Evolutionary conservation across 257 asterid species (phyloP), one percentile per base, ranked within the genome.

Genomic region (Petrea volubilis): DNA sequence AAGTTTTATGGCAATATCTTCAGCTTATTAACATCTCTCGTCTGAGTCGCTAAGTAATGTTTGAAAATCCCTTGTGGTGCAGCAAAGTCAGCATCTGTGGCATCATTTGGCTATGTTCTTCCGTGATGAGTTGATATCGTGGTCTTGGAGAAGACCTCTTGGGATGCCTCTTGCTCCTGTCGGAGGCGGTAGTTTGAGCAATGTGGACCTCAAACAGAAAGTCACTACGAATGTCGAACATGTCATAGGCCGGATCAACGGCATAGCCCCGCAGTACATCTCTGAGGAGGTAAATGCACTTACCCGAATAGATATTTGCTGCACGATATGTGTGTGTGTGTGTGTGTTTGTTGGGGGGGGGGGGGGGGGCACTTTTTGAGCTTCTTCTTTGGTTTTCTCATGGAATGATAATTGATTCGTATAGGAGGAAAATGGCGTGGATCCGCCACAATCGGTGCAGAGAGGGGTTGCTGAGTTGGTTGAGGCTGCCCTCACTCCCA

Each of bases 131-230:
- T 71, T 95, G 78, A 81, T 95, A 60, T 95, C 99, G 28, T 95
- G 99, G 99, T 92, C 98, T 49, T 95, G 97, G 98, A 90, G 98
- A 82, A 85, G 93, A 83, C 96, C 98, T 40, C 88, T 86, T 7
- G 98, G 97, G 66, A 86, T 88, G 90, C 93, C 92, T 18, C 76
- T 83, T 49, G 88, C 84, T 51, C 88, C 96, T 44, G 85, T 83
- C 47, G 95, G 88, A 38, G 91, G 91, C 6, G 88, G 94, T 64
- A 82, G 82, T 79, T 72, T 95, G 88, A 95, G 81, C 68, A 84
- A 92, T n/a, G 84, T 67, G 18, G 99, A 92, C 79, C 90, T 95
- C 76, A 95, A 87, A 79, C 95, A 82, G 77, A 95, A 95, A 76
- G 77, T 95, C 72, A 74, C 80, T 55, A 82, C 95, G 64, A 92